phyloP scores from a whole-genome alignment of 257 asterid genomes.

The Ehretia macrophylla region DNA sequence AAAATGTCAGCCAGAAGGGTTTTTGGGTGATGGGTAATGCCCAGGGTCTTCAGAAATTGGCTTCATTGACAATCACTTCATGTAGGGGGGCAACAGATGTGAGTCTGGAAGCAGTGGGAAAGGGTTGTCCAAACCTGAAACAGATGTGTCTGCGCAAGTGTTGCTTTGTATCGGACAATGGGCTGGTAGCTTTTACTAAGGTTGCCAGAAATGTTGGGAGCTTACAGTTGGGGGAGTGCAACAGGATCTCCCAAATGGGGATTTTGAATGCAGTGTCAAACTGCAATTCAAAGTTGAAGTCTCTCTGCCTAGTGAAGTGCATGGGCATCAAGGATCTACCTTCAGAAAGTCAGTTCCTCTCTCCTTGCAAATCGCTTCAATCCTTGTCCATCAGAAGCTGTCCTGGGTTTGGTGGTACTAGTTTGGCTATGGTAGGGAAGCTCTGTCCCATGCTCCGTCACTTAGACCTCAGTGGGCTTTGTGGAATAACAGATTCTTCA shows the following conservation, averaged over 20 bases:
- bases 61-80: conserved; percentile 54
- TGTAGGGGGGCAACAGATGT: conserved; percentile 69
- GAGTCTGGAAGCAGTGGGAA: conserved; percentile 67
- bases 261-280: conserved; percentile 56
- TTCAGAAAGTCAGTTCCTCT: conserved; percentile 33
- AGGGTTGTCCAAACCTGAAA: conserved; percentile 60
- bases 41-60: conserved; percentile 50
- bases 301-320: conserved; percentile 69
- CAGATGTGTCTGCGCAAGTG: conserved; percentile 57
- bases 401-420: conserved; percentile 65
- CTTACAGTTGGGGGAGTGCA: conserved; percentile 81
- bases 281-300: conserved; percentile 64
- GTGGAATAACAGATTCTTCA: conserved; percentile 62
- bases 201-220: conserved; percentile 55
- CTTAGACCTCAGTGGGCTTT: conserved; percentile 71
- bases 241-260: conserved; percentile 66
- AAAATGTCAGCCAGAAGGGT: conserved; percentile 74
- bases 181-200: conserved; percentile 63
- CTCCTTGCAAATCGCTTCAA: conserved; percentile 75
- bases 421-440: conserved; percentile 77
- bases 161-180: conserved; percentile 66
- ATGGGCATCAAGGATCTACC: conserved; percentile 67
- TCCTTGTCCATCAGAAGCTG: conserved; percentile 67
- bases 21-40: conserved; percentile 95
- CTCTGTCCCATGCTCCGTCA: conserved; percentile 76